These are phyloP conservation scores for Trypanosoma cruzi DNA, from an alignment of 208 protist species.

Conservation along the genomic window DNA sequence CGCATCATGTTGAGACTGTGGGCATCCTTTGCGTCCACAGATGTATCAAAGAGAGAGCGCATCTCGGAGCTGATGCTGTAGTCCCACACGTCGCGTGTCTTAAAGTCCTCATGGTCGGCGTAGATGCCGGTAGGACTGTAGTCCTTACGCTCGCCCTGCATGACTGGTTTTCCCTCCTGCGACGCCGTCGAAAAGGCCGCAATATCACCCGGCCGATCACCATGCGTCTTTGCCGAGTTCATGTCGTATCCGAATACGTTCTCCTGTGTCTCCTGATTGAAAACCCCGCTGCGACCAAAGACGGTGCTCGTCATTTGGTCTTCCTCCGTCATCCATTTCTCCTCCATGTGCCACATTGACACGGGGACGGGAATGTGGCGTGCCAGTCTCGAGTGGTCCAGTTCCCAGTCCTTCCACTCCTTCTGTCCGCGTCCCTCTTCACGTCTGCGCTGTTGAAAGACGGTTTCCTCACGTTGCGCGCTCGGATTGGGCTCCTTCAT, in stretches of 20 bases:
- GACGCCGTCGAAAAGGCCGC: constrained; percentile 45
- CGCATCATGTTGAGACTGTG: constrained; percentile 84
- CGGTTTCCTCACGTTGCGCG: constrained; percentile 65
- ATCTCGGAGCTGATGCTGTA: constrained; percentile 74
- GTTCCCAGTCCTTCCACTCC: constrained; percentile 62
- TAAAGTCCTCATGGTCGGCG: constrained; percentile 76
- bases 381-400: constrained; percentile 76
- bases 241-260: constrained; percentile 85
- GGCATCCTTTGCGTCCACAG: constrained; percentile 74
- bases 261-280: constrained; percentile 92
- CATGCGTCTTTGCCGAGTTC: constrained; percentile 76
- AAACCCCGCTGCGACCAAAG: constrained; percentile 79
- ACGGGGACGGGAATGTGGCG: constrained; percentile 84
- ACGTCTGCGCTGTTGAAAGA: constrained; percentile 61
- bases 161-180: constrained; percentile 50
- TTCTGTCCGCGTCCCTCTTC: constrained; percentile 33
- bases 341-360: constrained; percentile 91
- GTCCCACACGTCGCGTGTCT: constrained; percentile 85
- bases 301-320: constrained; percentile 82
- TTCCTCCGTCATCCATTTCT: constrained; percentile 91
- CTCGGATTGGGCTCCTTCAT: constrained; percentile 71
- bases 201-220: constrained; percentile 76
- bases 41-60: constrained; percentile 73
- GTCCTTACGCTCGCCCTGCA: constrained; percentile 84
- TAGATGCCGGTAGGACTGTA: constrained; percentile 84